Base-by-base conservation (phyloP, 2,329 filamentous ascomycete genomes). In the Talaromyces sp. region DNA sequence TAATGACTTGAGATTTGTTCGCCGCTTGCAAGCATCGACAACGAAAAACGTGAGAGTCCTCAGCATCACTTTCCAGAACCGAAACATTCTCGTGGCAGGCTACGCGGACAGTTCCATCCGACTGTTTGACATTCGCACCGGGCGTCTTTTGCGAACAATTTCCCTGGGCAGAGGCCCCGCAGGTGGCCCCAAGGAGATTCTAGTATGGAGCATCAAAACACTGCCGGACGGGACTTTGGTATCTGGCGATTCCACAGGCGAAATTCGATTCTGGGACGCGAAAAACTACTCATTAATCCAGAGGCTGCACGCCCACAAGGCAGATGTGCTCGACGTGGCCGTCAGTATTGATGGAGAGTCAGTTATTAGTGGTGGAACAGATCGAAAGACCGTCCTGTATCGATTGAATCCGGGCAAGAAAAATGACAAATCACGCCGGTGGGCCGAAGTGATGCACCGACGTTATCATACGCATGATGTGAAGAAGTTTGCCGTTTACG, bases 31-130 rank as follows among this genome's bases (percentile, higher is more conserved):
- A 64, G 88, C 91, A 2, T 87, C 90, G 2, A 58, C 57, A 3
- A 88, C 88, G 31, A 95, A 93, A 78, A 92, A 89, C 75, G 87
- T 91, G 35, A 88, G 93, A 69, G 93, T 96, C 71, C 86, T 97
- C 68, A 96, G 91, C 77, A 87, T 99, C 64, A 85, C 89, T 26
- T 99, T 95, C 77, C 92, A 97, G 75, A 88, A 90, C 65, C 86
- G 89, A 60, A 85, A 93, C 69, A 86, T 87, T 35, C 87, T 93
- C 61, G 85, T 97, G 48, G 92, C 93, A 38, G 94, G 94, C 24
- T 97, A 94, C 73, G 93, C 92, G n/a, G 93, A 99, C 77, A 92
- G 92, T 75, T 91, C 87, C n/a, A 94, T 99, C 65, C 88, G 93
- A 63, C 85, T 94, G 57, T 96, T 92, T 75, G 92, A 97, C 72